Evolutionary conservation across 306 rosid species (phyloP), one percentile per base, ranked within the genome.

Genomic region (Vigna radiata): DNA sequence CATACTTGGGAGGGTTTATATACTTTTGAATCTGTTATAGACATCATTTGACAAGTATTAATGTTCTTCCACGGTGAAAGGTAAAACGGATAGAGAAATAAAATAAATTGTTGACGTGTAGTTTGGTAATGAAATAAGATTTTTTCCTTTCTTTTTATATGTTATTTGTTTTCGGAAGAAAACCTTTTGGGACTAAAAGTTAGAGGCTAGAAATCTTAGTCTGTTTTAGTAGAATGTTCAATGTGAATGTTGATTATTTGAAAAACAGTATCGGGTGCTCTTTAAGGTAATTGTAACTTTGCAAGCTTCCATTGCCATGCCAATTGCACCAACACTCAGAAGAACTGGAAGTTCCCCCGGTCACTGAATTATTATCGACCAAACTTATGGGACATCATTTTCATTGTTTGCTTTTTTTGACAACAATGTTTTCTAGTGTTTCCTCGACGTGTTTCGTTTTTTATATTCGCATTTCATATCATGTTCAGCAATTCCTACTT

Each of bases 31-130:
- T 39, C 48, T 33, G 46, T 47, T 16, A 33, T 33, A 33, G 37
- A 33, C 21, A 69, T 71, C 41, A 27, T 12, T 41, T 59, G 77
- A 70, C 71, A 49, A 59, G 43, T 60, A 61, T 67, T 56, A 18
- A 68, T 41, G 23, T 25, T 25, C 27, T 25, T 25, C 27, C 36
- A 53, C 56, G 17, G 43, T 25, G 68, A 54, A 41, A 15, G 73
- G 47, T 67, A 7, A 60, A 11, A 73, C 18, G 27, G 18, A 59
- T 17, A 60, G 6, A 19, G 18, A 62, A 61, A 21, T 44, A 47
- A 61, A 41, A 75, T n/a, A 75, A 55, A 11, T 23, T 39, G 17
- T 49, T 19, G 29, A 47, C 49, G 3, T 68, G 50, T 46, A 56
- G 62, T 68, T 29, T 29, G 33, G 33, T 29, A 67, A 27, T 46